Conservation (phyloP, 2,329 filamentous ascomycete species). For the Aspergillus arachidicola region DNA sequence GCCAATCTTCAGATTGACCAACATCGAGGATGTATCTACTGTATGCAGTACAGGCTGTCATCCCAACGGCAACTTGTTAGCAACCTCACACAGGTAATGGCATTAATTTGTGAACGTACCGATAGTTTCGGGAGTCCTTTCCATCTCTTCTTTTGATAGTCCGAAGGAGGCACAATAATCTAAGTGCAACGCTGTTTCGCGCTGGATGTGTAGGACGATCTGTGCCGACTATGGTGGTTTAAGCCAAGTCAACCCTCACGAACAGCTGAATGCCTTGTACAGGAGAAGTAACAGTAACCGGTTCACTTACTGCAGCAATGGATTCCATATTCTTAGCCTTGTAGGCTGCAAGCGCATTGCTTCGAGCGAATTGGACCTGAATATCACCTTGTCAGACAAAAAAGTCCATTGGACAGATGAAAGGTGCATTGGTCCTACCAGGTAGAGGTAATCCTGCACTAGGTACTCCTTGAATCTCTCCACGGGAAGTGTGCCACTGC, state of each 20-base stretch:
- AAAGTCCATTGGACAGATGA: neutral
- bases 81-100: neutral
- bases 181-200: constrained; percentile 80
- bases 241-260: neutral
- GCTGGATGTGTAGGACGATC: constrained; percentile 75
- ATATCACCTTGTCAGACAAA: constrained; percentile 4
- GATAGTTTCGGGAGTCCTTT: constrained; percentile 72
- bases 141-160: constrained; percentile 72
- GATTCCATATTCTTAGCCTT: constrained; percentile 75
- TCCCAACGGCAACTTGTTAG: constrained; percentile 8
- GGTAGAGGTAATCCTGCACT: constrained; percentile 87
- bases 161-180: constrained; percentile 82
- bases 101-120: constrained; percentile 49
- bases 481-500: constrained; percentile 71
- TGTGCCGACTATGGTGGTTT: constrained; percentile 56
- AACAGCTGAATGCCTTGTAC: neutral
- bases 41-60: constrained; percentile 74
- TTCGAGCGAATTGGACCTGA: constrained; percentile 82
- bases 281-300: neutral
- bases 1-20: constrained; percentile 83
- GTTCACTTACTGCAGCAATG: constrained; percentile 64
- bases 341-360: constrained; percentile 82
- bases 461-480: constrained; percentile 86
- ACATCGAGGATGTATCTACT: constrained; percentile 86
- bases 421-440: constrained; percentile 55